Base-by-base conservation (phyloP, 768 basidiomycete species). In the Rhodotorula diobovata region DNA sequence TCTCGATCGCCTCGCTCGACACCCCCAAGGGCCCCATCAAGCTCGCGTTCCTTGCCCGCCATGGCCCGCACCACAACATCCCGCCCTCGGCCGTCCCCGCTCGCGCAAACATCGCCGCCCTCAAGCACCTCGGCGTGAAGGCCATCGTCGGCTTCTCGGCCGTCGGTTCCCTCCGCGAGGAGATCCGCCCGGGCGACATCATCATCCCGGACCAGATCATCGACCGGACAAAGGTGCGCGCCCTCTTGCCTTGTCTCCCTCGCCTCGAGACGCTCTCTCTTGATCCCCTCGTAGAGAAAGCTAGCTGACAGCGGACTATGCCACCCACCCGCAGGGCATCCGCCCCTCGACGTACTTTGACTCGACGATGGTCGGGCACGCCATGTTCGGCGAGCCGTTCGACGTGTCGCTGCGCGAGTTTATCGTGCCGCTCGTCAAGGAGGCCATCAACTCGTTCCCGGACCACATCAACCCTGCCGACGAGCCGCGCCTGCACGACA, bases 91-190 rank as follows among this genome's bases (percentile, higher is more conserved):
- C 85, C 45, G 90, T 98, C 15, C 93, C 93, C 58, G 81, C 84
- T 1, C 87, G 91, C 62, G 95, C 95, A 73, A 99, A 97, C 84
- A 93, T 97, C 78, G 90, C 94, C 39, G 95, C 94, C 0, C 85
- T 97, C 78, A 97, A 97, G 81, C 88, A 87, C 53, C 84, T 98
- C 75, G 95, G 95, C 53, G 90, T 93, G 15, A 86, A 88, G 73
- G 90, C 87, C 60, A 86, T 98, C 79, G 83, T 98, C 74, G 93
- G 93, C 14, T 98, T 98, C 85, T 90, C 89, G 48, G 94, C 95
- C 28, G 95, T 98, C 56, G 95, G 95, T 37, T 93, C 91, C 16
- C 85, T 99, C 20, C 86, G 92, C 54, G 95, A 99, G 80, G 93
- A 96, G 77, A 91, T 97, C 80, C 80, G 86, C 43, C 93, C 93